Evolutionary conservation across 768 basidiomycete species (phyloP), one percentile per base, ranked within the genome.

Genomic region (Phanerodontia chrysosporium): DNA sequence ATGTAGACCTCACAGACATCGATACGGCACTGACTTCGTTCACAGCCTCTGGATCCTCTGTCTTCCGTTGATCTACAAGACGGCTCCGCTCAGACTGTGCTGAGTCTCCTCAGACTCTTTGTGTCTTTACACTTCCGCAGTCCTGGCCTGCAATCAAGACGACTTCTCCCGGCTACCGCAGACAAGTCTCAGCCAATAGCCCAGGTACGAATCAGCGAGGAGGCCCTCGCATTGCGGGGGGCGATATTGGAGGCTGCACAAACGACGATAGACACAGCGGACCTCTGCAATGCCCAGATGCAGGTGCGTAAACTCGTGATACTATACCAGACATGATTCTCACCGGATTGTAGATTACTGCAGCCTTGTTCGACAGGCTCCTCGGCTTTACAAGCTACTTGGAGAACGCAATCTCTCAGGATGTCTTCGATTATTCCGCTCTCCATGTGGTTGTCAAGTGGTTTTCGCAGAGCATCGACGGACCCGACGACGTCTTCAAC

Each of bases 401-500:
- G 18, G 9, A 27, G 2, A 25, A 51, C 24, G 45, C 58, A 25
- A 25, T 28, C 8, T 7, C 49, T 8, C 16, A 52, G 28, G 51
- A 60, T 57, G 46, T 61, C 42, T 58, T 65, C 57, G 63, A 58
- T 36, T 55, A 53, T 32, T 63, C 60, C 21, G 62, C 52, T 1
- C 27, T 64, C 14, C 58, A 61, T 39, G 42, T 51, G 30, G 36
- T 28, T 24, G 39, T 52, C 4, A 29, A 60, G 51, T 39, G 29
- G 35, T 56, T 61, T 24, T 51, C 58, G 0, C 58, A 62, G 5
- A 32, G 14, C 16, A 24, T 65, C 28, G 29, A 73, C 14, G 62
- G 66, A 14, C 68, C 74, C 36, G 69, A 79, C 3, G 53, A 71
- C 2, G 45, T 58, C 3, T 80, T 83, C 51, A 44, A 57, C 0